Base-by-base conservation (phyloP, 1,139 yeast species). In the Kluyveromyces sp. region DNA sequence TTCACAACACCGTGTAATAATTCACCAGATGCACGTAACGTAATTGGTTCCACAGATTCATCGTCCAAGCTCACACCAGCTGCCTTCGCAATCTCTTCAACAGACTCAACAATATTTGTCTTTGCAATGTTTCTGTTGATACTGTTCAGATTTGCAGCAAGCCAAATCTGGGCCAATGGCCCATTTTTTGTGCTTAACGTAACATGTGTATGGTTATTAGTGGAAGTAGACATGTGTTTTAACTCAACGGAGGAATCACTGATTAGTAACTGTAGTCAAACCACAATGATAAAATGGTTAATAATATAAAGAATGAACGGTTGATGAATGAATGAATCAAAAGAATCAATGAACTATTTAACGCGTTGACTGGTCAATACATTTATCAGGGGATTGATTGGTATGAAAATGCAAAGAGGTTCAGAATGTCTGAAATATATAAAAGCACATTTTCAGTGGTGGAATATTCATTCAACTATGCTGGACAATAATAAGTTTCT, bases 161-260 rank as follows among this genome's bases (percentile, higher is more conserved):
- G 74, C 97, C 97, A 90, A 15, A 88, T 92, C 55, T 83, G 85
- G 4, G 95, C 95, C 56, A 89, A 70, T 1, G 96, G 95, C 3
- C 95, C 94, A 60, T 83, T 83, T 52, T 77, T 80, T 6, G 85
- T 41, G n/a, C 32, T 41, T 25, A 41, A 34, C 25, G 39, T 41
- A 26, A 41, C 30, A 27, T 34, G 37, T 7, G 43, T 35, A n/a
- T 27, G 43, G 7, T 38, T 10, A 15, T 41, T 34, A n/a, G 34
- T 30, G 21, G 34, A 28, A 29, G 25, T 38, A 27, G 37, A 29
- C 43, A 41, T 41, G 21, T 15, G 21, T 15, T 15, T 15, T 15
- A 15, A 15, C 21, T 15, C 21, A 15, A 15, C 21, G 21, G 21
- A 15, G 21, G 21, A 15, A 15, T 15, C 21, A 15, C 21, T 15